Conservation (phyloP, 192 early-diverging fungal genomes). For the Rhizoclosmatium sp. region DNA sequence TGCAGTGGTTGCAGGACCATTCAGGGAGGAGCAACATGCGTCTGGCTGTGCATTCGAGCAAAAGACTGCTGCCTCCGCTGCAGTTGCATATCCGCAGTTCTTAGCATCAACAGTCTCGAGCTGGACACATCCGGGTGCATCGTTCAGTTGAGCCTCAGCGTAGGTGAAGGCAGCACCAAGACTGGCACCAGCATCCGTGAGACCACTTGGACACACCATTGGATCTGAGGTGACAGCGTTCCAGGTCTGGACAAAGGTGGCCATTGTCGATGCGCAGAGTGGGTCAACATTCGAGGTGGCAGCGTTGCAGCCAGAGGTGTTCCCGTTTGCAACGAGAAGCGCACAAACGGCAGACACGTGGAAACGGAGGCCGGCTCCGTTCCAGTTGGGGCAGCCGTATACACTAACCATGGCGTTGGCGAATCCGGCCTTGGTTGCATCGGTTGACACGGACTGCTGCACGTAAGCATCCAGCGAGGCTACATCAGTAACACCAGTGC, state of each 20-base stretch:
- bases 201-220: not conserved
- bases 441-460: not conserved
- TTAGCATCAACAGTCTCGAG: not conserved
- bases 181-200: not conserved
- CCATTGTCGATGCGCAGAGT: constrained; percentile 26
- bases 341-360: constrained; percentile 9
- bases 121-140: not conserved
- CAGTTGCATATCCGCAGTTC: constrained; percentile 16
- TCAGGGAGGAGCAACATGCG: not conserved
- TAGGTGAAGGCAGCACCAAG: not conserved
- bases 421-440: not conserved
- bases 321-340: not conserved
- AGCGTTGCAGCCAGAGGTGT: not conserved
- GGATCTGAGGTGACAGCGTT: not conserved
- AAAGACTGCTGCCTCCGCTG: constrained; percentile 15
- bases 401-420: not conserved
- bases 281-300: not conserved
- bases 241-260: constrained; percentile 4
- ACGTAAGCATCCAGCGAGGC: constrained; percentile 8
- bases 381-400: constrained; percentile 24
- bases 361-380: constrained; percentile 21
- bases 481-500: not conserved
- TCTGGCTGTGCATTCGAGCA: constrained; percentile 1
- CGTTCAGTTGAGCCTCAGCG: not conserved
- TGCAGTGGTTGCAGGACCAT: not conserved